Evolutionary conservation across 345 rosid genomes (phyloP).

Genomic region (Gossypium thurberi): DNA sequence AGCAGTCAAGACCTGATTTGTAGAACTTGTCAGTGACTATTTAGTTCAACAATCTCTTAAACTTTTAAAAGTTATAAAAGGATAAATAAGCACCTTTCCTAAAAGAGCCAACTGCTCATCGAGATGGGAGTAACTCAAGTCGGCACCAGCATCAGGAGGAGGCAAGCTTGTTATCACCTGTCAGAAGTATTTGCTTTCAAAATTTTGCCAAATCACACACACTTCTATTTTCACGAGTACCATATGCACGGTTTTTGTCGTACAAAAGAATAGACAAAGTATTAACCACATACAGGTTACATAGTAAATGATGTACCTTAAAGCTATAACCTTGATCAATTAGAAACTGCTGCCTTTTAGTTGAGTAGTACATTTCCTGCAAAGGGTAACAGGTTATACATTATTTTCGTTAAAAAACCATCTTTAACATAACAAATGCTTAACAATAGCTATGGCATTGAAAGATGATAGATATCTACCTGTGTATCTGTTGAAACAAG

Average conservation of each 20-base stretch:
- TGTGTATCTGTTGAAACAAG: conserved; percentile 96
- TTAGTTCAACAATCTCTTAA: neutral
- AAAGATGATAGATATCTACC: conserved; percentile 26
- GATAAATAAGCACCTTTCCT: conserved; percentile 37
- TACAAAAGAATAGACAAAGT: neutral
- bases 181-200: conserved; percentile 3
- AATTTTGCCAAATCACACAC: neutral
- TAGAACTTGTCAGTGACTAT: conserved; percentile 13
- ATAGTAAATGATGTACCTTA: conserved; percentile 37
- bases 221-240: neutral
- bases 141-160: conserved; percentile 75
- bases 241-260: neutral
- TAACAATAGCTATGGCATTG: neutral
- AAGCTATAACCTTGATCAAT: conserved; percentile 96
- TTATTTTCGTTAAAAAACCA: neutral
- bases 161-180: conserved; percentile 89
- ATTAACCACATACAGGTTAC: neutral
- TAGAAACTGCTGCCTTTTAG: conserved; percentile 88
- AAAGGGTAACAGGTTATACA: neutral
- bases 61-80: neutral
- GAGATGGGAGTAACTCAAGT: conserved; percentile 55
- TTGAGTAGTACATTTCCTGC: conserved; percentile 92
- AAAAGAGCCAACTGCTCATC: conserved; percentile 80
- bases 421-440: neutral
- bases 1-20: conserved; percentile 61